phyloP scores from a whole-genome alignment of 495 filamentous ascomycete species.

The Penicillium cinerascens region DNA sequence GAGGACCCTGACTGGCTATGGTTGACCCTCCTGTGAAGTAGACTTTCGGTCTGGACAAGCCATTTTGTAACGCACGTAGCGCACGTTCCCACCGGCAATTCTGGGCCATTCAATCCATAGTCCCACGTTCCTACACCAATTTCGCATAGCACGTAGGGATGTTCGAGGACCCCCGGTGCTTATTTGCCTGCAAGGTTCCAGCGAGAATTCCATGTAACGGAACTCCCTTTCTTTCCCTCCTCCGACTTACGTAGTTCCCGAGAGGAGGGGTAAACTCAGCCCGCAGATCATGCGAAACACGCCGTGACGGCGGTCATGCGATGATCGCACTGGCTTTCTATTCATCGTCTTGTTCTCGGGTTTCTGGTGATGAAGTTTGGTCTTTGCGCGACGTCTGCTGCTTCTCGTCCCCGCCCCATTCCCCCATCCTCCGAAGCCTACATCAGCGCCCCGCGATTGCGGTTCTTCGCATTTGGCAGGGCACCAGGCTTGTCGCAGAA shows the following conservation, averaged over 20 bases:
- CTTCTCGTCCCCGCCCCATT: neutral
- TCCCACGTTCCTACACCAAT: neutral
- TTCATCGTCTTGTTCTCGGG: neutral
- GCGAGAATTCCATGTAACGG: constrained; percentile 8
- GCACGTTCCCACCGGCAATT: constrained; percentile 10
- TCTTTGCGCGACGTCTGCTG: neutral
- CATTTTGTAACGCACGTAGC: constrained; percentile 8
- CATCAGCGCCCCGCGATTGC: constrained; percentile 1
- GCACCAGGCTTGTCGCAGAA: constrained; percentile 11
- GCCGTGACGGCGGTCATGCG: constrained; percentile 24
- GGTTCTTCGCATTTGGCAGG: neutral
- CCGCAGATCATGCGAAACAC: constrained; percentile 30
- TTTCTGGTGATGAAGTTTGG: neutral
- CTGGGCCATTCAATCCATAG: constrained; percentile 7
- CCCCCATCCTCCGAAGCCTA: neutral
- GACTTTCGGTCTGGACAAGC: constrained; percentile 1
- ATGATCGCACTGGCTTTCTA: constrained; percentile 1
- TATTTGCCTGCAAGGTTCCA: constrained; percentile 6
- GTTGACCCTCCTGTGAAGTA: neutral
- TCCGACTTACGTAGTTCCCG: constrained; percentile 22
- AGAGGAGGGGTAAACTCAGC: constrained; percentile 31
- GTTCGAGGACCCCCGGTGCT: neutral
- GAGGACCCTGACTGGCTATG: neutral
- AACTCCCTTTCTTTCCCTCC: constrained; percentile 12
- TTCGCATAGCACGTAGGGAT: neutral